These are phyloP conservation scores for Apiospora sp. DNA, from an alignment of 2,329 filamentous ascomycete species.

Conservation along the genomic window DNA sequence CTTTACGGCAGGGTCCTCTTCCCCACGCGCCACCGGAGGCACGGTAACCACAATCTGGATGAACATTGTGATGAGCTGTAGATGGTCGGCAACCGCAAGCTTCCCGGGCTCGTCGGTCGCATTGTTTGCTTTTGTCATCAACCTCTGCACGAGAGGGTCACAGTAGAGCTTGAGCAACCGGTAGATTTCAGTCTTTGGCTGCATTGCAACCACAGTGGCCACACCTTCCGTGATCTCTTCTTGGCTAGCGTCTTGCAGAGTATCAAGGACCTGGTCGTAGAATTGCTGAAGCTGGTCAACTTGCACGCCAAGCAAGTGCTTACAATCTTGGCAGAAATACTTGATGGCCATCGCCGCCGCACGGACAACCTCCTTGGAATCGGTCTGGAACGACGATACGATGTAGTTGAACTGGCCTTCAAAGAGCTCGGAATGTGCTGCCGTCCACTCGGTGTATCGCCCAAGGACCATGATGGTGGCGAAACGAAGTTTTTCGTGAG, in stretches of 20 bases:
- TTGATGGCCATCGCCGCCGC: conserved; percentile 94
- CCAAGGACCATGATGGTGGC: conserved; percentile 98
- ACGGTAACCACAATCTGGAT: conserved; percentile 73
- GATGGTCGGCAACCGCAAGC: conserved; percentile 87
- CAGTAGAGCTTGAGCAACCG: conserved; percentile 90
- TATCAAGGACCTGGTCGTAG: conserved; percentile 88
- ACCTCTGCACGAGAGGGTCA: conserved; percentile 83
- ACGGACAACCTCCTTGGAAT: conserved; percentile 88
- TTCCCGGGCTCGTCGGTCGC: conserved; percentile 85
- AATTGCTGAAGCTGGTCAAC: conserved; percentile 89
- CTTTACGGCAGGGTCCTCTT: conserved; percentile 89
- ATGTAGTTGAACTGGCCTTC: conserved; percentile 96
- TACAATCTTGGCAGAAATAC: conserved; percentile 96
- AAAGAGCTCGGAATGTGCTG: conserved; percentile 89
- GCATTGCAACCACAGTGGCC: conserved; percentile 87
- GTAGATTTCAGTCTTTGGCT: conserved; percentile 82
- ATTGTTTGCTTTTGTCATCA: conserved; percentile 87
- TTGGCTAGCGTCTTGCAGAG: conserved; percentile 84
- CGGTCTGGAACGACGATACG: conserved; percentile 87
- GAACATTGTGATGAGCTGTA: conserved; percentile 92
- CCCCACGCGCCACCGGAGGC: conserved; percentile 74
- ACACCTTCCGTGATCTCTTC: conserved; percentile 97
- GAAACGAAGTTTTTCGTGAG: conserved; percentile 97
- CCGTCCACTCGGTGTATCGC: conserved; percentile 97
- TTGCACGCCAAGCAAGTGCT: conserved; percentile 82